phyloP scores from a whole-genome alignment of 495 filamentous ascomycete species.

The Usnea hakonensis region DNA sequence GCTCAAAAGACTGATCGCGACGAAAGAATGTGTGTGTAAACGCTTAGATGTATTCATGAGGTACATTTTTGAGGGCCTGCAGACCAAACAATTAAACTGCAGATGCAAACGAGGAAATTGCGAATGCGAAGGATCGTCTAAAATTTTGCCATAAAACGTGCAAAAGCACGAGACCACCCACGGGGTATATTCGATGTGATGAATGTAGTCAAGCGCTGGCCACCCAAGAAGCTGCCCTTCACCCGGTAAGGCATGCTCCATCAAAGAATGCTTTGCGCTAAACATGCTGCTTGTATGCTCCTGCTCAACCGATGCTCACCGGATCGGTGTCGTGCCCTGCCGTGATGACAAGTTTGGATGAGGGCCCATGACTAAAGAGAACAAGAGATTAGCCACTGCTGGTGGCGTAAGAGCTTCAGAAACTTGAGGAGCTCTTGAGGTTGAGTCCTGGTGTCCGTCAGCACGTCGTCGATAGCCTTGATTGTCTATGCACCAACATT shows the following conservation, averaged over 20 bases:
- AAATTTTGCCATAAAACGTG: background rate
- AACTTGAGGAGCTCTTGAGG: background rate
- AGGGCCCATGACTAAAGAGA: slow-evolving; percentile 4
- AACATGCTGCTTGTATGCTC: background rate
- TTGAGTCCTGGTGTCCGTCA: background rate
- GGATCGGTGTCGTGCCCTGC: background rate
- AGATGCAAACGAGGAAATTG: background rate
- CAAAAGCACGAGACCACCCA: background rate
- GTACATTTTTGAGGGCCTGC: background rate
- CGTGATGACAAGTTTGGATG: background rate
- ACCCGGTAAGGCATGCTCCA: background rate
- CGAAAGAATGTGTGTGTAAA: background rate
- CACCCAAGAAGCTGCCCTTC: background rate
- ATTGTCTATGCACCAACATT: background rate
- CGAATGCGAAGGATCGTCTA: background rate
- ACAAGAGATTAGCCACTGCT: background rate
- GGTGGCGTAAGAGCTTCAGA: background rate
- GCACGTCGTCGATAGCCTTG: background rate
- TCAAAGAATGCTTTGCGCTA: background rate
- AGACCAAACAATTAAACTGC: background rate
- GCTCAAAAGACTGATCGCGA: background rate
- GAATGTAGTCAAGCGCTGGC: background rate
- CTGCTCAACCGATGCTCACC: background rate
- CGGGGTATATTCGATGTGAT: slow-evolving; percentile 2
- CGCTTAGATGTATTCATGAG: background rate